Conservation (phyloP, 2,329 filamentous ascomycete species). For the Zasmidium angulare region DNA sequence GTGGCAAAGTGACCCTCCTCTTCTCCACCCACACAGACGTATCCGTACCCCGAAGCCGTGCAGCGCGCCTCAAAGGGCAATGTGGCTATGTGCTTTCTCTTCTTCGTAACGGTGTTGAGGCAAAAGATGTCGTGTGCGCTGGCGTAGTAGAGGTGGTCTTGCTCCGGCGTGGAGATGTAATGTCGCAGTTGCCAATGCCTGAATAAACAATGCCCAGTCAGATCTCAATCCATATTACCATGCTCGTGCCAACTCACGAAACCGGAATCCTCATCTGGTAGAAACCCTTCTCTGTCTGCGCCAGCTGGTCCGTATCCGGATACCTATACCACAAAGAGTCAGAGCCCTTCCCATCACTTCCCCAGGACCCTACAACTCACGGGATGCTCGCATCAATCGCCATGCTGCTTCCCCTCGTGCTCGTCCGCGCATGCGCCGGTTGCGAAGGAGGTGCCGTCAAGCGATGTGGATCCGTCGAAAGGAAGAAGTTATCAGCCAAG, state of each 20-base stretch:
- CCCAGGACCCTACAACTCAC: not conserved
- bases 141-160: conserved; percentile 81
- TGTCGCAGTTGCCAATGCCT: conserved; percentile 90
- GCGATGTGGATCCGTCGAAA: not conserved
- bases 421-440: not conserved
- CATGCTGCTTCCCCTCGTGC: conserved; percentile 23
- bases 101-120: conserved; percentile 65
- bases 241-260: conserved; percentile 43
- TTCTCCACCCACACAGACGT: conserved; percentile 83
- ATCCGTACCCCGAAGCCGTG: conserved; percentile 80
- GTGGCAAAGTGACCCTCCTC: conserved; percentile 84
- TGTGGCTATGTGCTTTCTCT: conserved; percentile 73
- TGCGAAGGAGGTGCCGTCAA: not conserved
- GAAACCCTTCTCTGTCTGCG: conserved; percentile 45
- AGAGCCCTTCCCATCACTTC: conserved; percentile 2
- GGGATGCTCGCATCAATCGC: conserved; percentile 27
- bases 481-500: not conserved
- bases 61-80: conserved; percentile 71
- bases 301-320: conserved; percentile 48
- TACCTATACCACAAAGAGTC: conserved; percentile 35
- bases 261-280: conserved; percentile 51
- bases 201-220: conserved; percentile 6
- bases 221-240: conserved; percentile 18
- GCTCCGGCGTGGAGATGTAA: conserved; percentile 77
- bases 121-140: conserved; percentile 63